Evolutionary conservation across 2,329 filamentous ascomycete species (phyloP).

Genomic region (Trichoderma citrinoviride): DNA sequence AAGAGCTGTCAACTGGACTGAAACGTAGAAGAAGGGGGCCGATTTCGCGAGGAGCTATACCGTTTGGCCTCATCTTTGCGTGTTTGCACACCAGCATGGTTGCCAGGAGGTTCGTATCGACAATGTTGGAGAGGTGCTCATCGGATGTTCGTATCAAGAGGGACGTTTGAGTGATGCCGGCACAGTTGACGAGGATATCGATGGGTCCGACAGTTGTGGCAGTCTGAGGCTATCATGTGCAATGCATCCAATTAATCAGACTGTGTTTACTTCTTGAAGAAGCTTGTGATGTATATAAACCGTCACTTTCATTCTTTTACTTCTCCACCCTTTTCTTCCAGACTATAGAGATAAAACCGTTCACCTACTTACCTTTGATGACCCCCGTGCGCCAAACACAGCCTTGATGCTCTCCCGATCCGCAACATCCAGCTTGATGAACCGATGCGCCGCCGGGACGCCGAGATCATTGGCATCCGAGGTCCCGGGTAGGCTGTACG

Average conservation of each 20-base stretch:
- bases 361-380: conserved; percentile 24
- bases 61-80: conserved; percentile 35
- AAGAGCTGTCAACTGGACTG: neutral
- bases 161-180: conserved; percentile 66
- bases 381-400: conserved; percentile 29
- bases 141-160: conserved; percentile 57
- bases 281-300: neutral
- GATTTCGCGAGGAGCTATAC: conserved; percentile 25
- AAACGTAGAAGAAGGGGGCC: neutral
- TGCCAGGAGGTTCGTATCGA: conserved; percentile 68
- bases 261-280: neutral
- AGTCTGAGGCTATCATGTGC: neutral
- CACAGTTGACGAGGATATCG: conserved; percentile 74
- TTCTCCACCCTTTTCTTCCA: neutral
- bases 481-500: conserved; percentile 25
- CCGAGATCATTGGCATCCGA: neutral
- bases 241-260: neutral
- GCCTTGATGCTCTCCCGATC: conserved; percentile 32
- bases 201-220: conserved; percentile 33
- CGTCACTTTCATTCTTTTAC: neutral
- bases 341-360: neutral
- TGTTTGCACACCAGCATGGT: conserved; percentile 62
- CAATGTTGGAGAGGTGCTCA: conserved; percentile 52
- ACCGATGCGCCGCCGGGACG: conserved; percentile 33
- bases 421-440: conserved; percentile 37